Evolutionary conservation across 2,329 filamentous ascomycete species (phyloP).

Genomic region (Diplodia mutila): DNA sequence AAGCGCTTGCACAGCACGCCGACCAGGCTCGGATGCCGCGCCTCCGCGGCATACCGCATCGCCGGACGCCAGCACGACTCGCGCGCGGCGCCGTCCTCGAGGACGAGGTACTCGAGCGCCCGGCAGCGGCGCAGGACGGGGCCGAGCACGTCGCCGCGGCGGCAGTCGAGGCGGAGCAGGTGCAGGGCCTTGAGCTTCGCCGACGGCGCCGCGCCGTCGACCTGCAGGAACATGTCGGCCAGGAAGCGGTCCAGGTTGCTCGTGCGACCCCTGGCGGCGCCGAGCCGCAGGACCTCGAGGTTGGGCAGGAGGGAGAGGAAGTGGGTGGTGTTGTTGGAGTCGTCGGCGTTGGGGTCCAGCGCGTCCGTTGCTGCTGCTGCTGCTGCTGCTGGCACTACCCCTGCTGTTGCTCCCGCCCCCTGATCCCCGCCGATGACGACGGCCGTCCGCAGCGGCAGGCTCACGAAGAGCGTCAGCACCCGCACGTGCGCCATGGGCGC

Average conservation of each 20-base stretch:
- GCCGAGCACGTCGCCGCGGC: neutral
- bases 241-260: constrained; percentile 2
- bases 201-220: neutral
- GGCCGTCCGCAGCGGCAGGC: neutral
- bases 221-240: neutral
- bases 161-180: neutral
- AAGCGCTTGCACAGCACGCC: constrained; percentile 6
- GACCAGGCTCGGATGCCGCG: neutral
- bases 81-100: neutral
- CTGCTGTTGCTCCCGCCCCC: neutral
- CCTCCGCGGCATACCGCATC: neutral
- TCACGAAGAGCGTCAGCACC: neutral
- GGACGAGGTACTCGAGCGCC: constrained; percentile 7
- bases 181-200: neutral
- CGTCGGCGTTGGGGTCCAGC: neutral
- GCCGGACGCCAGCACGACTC: neutral
- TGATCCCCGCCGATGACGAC: neutral
- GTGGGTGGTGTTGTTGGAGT: neutral
- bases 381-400: no score
- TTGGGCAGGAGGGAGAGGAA: neutral
- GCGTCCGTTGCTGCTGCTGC: neutral
- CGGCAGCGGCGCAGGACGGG: neutral
- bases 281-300: neutral
- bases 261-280: neutral
- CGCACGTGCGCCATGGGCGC: neutral